Base-by-base conservation (phyloP, 306 rosid genomes). In the Vigna radiata region DNA sequence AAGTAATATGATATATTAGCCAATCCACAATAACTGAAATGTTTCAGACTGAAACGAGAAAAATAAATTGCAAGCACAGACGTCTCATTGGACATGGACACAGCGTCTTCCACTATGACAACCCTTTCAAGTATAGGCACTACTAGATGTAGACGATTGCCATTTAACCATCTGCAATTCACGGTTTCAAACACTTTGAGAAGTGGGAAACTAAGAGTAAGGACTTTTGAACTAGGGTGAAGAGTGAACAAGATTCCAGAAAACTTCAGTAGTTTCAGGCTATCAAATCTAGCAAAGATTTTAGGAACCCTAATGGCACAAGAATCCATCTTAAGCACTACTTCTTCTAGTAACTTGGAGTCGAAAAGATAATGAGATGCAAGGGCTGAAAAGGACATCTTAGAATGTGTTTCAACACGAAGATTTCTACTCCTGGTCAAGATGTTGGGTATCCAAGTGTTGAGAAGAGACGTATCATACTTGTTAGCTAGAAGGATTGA, bases 101-200 rank as follows among this genome's bases (percentile, higher is more conserved):
- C 37, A 10, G 6, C 69, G 4, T 9, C 2, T 18, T 70, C 31
- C 8, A 6, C 50, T 27, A 79, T 53, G 49, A 3, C 11, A 71
- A 79, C 49, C 0, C 14, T 63, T 41, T 79, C 75, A 14, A 65
- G 62, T 31, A 73, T 63, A 73, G 63, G 70, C 3, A 21, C 83
- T 4, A 25, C 0, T 10, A 79, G 14, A n/a, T 14, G 8, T 37
- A 37, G 9, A 37, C 9, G 1, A 6, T 7, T 37, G 0, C 1
- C 41, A 1, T 37, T 37, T 37, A 37, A 37, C 41, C 8, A 37
- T 1, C 7, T 37, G 10, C 8, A 37, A 37, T 37, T 37, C 41
- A 37, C 6, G 2, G 56, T 9, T 59, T 18, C 70, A 23, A 80
- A 36, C 37, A 6, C 59, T 47, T 36, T 8, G 21, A 80, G 76